Evolutionary conservation across 225 moss, liverwort and hornwort species (phyloP), one percentile per base, ranked within the genome.

Genomic region (Marchantia polymorpha): DNA sequence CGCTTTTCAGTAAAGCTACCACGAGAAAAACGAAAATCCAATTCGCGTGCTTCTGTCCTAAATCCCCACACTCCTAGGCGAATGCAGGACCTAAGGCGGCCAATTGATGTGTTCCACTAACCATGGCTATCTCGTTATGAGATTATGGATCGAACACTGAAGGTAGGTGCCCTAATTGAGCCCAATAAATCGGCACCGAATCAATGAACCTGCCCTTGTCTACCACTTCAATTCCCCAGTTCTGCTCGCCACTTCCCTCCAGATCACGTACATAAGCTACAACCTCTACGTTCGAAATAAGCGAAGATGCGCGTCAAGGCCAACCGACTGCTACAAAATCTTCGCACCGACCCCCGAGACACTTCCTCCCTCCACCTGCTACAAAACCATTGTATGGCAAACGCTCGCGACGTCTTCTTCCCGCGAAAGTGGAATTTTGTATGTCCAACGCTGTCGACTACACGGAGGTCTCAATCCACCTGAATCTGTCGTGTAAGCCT

Each of bases 371-470:
- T 70, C 27, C 20, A 61, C 20, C 19, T 0, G 17, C 65, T 16
- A 39, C 74, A 19, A 52, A 14, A 27, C 30, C 12, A 17, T 20
- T 49, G 52, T 48, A 51, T 49, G 20, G 69, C 12, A 29, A 49
- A 58, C 59, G 60, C 29, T 81, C 29, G 76, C 76, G 59, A 82
- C 71, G 70, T 77, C 71, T 77, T 71, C 60, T 56, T 31, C 49
- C 46, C 9, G 20, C 27, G 52, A 52, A 48, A 53, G 54, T 73
- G 26, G 12, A 8, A 51, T 47, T 69, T 29, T 39, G 39, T 39
- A 23, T 69, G 25, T 59, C 68, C 55, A 47, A 50, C 7, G 50
- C 55, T 64, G 26, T 26, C 7, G 56, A 58, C 47, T 59, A 58
- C 26, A 48, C 11, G 39, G 22, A n/a, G n/a, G 22, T 30, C 8